phyloP scores from a whole-genome alignment of 306 rosid species.

The Heteromeles arbutifolia region DNA sequence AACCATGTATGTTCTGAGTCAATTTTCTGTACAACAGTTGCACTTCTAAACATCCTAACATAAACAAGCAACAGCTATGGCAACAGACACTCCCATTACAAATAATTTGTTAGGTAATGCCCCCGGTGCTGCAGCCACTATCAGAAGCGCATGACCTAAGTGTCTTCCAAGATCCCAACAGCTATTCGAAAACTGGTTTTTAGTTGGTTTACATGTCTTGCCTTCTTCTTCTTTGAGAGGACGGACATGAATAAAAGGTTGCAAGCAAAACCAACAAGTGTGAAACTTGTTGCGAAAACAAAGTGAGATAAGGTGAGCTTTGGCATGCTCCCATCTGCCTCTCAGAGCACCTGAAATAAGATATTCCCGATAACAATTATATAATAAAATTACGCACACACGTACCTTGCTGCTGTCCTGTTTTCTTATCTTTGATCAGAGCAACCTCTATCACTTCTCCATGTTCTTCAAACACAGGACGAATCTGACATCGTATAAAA shows the following conservation, averaged over 20 bases:
- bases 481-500: constrained; percentile 48
- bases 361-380: constrained; percentile 38
- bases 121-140: constrained; percentile 53
- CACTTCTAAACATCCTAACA: constrained; percentile 39
- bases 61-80: constrained; percentile 46
- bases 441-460: constrained; percentile 96
- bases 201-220: constrained; percentile 51
- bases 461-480: constrained; percentile 86
- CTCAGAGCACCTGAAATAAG: constrained; percentile 83
- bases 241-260: constrained; percentile 42
- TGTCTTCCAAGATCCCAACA: constrained; percentile 69
- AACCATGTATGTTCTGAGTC: constrained; percentile 39
- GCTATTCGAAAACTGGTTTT: constrained; percentile 56
- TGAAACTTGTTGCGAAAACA: constrained; percentile 70
- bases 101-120: constrained; percentile 39
- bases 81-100: constrained; percentile 54
- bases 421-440: constrained; percentile 76
- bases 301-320: constrained; percentile 78
- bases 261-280: constrained; percentile 80
- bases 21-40: constrained; percentile 49
- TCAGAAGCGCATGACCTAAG: constrained; percentile 63
- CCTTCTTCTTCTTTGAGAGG: constrained; percentile 56
- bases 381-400: constrained; percentile 23
- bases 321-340: constrained; percentile 75
- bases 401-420: constrained; percentile 96